phyloP scores from a whole-genome alignment of 1,139 yeast genomes.

The Yamadazyma siamensis region DNA sequence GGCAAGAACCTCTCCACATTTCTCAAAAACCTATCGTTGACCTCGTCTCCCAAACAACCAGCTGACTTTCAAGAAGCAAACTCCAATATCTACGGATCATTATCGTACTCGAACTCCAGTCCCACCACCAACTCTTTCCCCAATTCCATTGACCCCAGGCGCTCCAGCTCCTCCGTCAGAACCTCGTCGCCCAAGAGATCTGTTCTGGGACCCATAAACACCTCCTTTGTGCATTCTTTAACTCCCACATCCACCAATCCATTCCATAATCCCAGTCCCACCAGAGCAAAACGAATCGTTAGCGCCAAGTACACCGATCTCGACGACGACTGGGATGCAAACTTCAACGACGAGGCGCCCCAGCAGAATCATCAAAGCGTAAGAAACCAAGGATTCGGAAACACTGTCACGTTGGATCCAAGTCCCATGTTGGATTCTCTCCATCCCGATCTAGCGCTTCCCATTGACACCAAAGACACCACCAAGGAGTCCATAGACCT shows the following conservation, averaged over 20 bases:
- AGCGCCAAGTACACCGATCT: constrained; percentile 50
- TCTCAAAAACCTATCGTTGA: constrained; percentile 46
- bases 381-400: constrained; percentile 12
- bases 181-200: constrained; percentile 16
- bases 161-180: constrained; percentile 14
- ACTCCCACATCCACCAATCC: constrained; percentile 10
- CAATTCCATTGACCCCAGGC: constrained; percentile 12
- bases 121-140: constrained; percentile 1
- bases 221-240: constrained; percentile 10
- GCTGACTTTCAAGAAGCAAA: constrained; percentile 28
- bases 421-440: constrained; percentile 36
- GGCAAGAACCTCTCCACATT: constrained; percentile 63
- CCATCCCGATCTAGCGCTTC: constrained; percentile 35
- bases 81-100: constrained; percentile 40
- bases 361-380: background rate
- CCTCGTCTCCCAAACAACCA: constrained; percentile 14
- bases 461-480: constrained; percentile 11
- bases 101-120: constrained; percentile 21
- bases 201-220: constrained; percentile 13
- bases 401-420: constrained; percentile 18
- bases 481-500: constrained; percentile 19
- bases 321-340: constrained; percentile 94
- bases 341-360: constrained; percentile 48
- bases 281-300: constrained; percentile 9
- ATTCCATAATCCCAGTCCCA: constrained; percentile 7